Conservation (phyloP, 371 early-diverging fungal genomes). For the Smittium culicis region DNA sequence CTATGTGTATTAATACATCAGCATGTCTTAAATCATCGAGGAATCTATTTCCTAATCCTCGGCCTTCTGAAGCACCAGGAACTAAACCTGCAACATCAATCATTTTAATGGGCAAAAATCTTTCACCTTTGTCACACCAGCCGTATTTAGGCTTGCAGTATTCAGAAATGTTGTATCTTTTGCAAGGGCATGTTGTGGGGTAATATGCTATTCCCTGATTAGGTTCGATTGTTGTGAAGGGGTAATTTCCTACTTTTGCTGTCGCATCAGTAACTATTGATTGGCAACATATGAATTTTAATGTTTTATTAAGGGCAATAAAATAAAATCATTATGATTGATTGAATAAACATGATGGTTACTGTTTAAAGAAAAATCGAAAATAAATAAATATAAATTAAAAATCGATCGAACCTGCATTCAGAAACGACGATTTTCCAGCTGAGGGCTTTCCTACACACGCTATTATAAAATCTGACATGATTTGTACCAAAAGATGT, state of each 20-base stretch:
- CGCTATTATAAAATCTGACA: slow-evolving; percentile 42
- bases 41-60: slow-evolving; percentile 62
- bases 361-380: background rate
- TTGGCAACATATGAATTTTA: slow-evolving; percentile 11
- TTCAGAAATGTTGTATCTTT: slow-evolving; percentile 34
- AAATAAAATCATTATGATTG: background rate
- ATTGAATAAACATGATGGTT: too few species aligned
- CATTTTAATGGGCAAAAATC: slow-evolving; percentile 58
- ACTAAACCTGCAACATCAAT: slow-evolving; percentile 70
- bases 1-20: slow-evolving; percentile 62
- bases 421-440: slow-evolving; percentile 52
- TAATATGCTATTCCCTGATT: slow-evolving; percentile 63
- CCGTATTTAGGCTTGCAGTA: slow-evolving; percentile 58
- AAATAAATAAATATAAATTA: background rate
- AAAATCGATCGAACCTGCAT: slow-evolving; percentile 31
- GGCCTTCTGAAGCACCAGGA: slow-evolving; percentile 62
- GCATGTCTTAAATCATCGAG: slow-evolving; percentile 64
- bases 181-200: slow-evolving; percentile 54
- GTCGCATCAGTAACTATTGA: slow-evolving; percentile 50
- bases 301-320: background rate
- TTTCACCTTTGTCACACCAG: slow-evolving; percentile 45
- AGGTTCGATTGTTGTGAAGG: slow-evolving; percentile 71
- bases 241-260: slow-evolving; percentile 71
- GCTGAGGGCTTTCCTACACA: slow-evolving; percentile 70
- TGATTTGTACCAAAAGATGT: too few species aligned